Base-by-base conservation (phyloP, 2,329 filamentous ascomycete genomes). In the Alternaria sp. region DNA sequence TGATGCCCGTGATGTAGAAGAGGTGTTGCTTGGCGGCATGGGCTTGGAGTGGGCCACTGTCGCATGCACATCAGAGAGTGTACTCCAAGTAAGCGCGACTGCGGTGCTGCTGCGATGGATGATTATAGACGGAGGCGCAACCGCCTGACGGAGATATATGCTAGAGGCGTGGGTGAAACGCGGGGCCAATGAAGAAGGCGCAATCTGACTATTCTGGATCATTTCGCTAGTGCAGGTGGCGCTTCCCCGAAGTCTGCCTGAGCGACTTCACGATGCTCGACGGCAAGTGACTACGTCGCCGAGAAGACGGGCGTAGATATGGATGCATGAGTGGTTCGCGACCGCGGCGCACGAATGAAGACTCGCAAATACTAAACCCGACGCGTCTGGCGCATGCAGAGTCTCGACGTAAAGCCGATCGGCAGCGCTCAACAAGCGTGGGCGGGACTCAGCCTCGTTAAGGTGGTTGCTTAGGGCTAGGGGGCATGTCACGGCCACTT, bases 111-210 rank as follows among this genome's bases (percentile, higher is more conserved):
- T 43, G 54, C 15, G 14, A 9, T 21, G 55, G 44, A 45, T 45
- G 14, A 21, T 56, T 5, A 28, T 55, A 23, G n/a, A 28, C 37
- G 28, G 44, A 25, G 54, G 60, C 46, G 47, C 21, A 20, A 18
- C 14, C 25, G 26, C 21, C 30, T 33, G 43, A 30, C 55, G 46
- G 50, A 54, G 41, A 58, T 54, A 46, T 37, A 41, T 21, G 20
- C 41, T 28, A 20, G 63, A 46, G 51, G 55, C 26, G 53, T 55
- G 25, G 55, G 66, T 63, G 58, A 66, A 70, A 70, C 61, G 11
- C 20, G 57, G 49, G 49, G 58, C 69, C 60, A 67, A 69, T 70
- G 37, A 58, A 56, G 33, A 21, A 23, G 33, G 53, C 12, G 51
- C 54, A 58, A 41, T 50, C 41, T 14, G 43, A 49, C 64, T 65